A percentile compares a stretch with the other conserved stretches of the same genome.
Conservation (phyloP, 2,329 filamentous ascomycete genomes). For the Aphanocladium album region DNA sequence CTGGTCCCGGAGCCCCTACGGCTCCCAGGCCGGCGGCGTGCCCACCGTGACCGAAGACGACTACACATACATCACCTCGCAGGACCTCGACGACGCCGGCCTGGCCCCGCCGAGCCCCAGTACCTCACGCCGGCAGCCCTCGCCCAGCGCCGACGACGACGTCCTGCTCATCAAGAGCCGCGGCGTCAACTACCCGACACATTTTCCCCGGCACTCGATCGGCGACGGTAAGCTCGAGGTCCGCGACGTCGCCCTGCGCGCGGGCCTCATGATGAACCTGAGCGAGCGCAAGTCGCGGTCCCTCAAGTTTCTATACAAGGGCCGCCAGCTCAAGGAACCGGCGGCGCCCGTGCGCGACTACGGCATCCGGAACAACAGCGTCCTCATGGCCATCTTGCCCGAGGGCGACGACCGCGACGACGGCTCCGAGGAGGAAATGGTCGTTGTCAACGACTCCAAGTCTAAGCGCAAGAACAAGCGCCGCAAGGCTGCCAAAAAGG, state of each 20-base stretch:
- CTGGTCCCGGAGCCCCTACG: constrained; percentile 51
- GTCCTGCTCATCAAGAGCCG: constrained; percentile 66
- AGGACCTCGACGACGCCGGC: constrained; percentile 54
- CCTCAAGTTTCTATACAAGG: constrained; percentile 70
- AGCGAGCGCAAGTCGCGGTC: constrained; percentile 45
- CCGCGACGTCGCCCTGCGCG: constrained; percentile 61
- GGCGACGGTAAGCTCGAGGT: constrained; percentile 67
- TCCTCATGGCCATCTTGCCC: constrained; percentile 47
- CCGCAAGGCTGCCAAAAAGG: constrained; percentile 40
- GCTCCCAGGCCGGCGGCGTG: constrained; percentile 41
- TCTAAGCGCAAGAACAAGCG: constrained; percentile 27
- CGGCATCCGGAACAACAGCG: constrained; percentile 55
- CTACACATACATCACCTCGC: constrained; percentile 77
- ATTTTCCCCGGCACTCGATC: constrained; percentile 72
- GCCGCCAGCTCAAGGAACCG: constrained; percentile 62
- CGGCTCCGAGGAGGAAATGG: constrained; percentile 40
- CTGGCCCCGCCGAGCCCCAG: constrained; percentile 24
- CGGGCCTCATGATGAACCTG: constrained; percentile 60
- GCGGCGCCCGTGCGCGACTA: constrained; percentile 54
- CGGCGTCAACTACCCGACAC: constrained; percentile 59
- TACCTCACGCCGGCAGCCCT: constrained; percentile 34
- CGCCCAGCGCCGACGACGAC: constrained; percentile 55
- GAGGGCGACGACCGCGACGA: constrained; percentile 33
- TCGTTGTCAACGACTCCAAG: constrained; percentile 41
- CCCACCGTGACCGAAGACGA: constrained; percentile 69